A percentile compares a stretch with the other conserved stretches of the same genome.
Conservation (phyloP, 164 flowering plant species). For the Magnolia sinica region DNA sequence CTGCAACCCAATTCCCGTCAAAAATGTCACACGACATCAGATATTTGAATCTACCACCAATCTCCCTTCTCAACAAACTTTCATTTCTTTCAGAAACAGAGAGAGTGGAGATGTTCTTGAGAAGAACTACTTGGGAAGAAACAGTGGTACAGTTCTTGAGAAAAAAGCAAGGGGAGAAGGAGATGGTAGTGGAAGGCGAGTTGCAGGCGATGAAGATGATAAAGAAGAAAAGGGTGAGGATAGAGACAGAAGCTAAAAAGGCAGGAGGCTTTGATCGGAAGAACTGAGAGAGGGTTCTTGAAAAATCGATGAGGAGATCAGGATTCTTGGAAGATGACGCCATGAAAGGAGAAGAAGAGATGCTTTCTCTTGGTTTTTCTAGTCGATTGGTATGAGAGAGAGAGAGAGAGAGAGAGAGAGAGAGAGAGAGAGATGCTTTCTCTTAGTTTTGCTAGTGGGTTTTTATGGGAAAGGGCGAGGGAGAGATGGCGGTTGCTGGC, state of each 20-base stretch:
- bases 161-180: conserved; percentile 5
- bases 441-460: background rate
- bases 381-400: background rate
- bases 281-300: conserved; percentile 8
- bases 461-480: background rate
- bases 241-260: conserved; percentile 14
- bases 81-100: background rate
- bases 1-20: conserved; percentile 50
- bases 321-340: conserved; percentile 17
- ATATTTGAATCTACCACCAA: background rate
- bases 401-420: conserved; percentile 5
- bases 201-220: background rate
- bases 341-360: background rate
- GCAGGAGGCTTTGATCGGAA: conserved; percentile 23
- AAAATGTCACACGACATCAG: conserved; percentile 50
- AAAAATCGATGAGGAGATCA: conserved; percentile 7
- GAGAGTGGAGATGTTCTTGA: background rate
- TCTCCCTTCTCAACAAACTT: conserved; percentile 7
- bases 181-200: conserved; percentile 6
- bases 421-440: background rate
- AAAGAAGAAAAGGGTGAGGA: conserved; percentile 11
- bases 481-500: too few species aligned
- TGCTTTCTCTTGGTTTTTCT: background rate
- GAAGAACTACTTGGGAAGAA: background rate
- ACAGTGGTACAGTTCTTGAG: background rate